A percentile compares a stretch with the other conserved stretches of the same genome.
phyloP scores from a whole-genome alignment of 208 protist species.

The Leishmania amazonensis region DNA sequence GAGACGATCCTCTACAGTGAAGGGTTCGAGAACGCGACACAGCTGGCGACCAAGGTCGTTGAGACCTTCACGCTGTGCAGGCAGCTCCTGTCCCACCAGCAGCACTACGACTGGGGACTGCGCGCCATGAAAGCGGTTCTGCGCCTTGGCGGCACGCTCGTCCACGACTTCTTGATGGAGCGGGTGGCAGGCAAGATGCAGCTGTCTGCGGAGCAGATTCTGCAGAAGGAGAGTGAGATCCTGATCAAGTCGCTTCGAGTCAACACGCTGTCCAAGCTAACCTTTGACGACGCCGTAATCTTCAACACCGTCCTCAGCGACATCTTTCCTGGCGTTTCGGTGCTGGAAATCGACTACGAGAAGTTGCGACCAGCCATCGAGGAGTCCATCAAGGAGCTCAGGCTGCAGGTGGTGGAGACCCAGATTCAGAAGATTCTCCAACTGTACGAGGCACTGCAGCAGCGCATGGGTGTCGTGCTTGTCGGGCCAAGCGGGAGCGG shows the following conservation, averaged over 20 bases:
- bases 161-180: conserved; percentile 88
- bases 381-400: conserved; percentile 88
- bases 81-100: conserved; percentile 96
- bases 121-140: conserved; percentile 98
- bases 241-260: conserved; percentile 97
- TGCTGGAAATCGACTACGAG: conserved; percentile 93
- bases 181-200: conserved; percentile 72
- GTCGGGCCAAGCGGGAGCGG: conserved; percentile 97
- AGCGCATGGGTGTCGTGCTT: conserved; percentile 98
- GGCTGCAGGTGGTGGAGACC: conserved; percentile 86
- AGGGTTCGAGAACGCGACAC: conserved; percentile 96
- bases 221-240: conserved; percentile 92
- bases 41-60: conserved; percentile 94
- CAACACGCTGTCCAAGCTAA: conserved; percentile 98
- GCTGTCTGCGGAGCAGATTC: conserved; percentile 58
- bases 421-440: conserved; percentile 96
- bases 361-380: conserved; percentile 92
- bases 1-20: conserved; percentile 98
- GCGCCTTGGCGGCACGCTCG: conserved; percentile 90
- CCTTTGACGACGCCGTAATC: conserved; percentile 93
- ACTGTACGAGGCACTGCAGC: conserved; percentile 96
- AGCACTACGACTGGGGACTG: conserved; percentile 99
- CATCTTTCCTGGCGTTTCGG: conserved; percentile 93
- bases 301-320: conserved; percentile 96
- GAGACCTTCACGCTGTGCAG: conserved; percentile 93